Conservation (phyloP, 169 alveolate species). For the Eimeria sp. region DNA sequence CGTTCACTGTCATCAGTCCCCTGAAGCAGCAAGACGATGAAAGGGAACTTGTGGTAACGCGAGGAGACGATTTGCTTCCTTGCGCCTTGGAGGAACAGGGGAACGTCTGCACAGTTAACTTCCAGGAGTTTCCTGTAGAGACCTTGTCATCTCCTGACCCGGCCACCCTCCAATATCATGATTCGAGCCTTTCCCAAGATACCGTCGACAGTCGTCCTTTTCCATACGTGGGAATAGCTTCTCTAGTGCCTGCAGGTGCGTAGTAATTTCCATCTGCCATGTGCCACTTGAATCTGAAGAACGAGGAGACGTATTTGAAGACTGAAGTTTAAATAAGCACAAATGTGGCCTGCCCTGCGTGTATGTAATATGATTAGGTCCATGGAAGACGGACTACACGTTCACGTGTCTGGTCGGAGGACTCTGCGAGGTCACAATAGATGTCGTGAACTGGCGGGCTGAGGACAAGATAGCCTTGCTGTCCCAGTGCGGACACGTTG, state of each 20-base stretch:
- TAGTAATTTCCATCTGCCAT: neutral
- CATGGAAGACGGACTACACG: slow-evolving; percentile 22
- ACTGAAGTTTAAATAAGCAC: neutral
- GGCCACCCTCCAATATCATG: slow-evolving; percentile 42
- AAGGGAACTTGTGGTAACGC: slow-evolving; percentile 19
- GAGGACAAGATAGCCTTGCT: slow-evolving; percentile 46
- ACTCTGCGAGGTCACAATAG: slow-evolving; percentile 19
- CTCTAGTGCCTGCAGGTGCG: slow-evolving; percentile 57
- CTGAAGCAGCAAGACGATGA: slow-evolving; percentile 5
- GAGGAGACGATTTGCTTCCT: slow-evolving; percentile 1
- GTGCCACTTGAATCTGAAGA: neutral
- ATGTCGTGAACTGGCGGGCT: slow-evolving; percentile 14
- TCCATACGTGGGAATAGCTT: slow-evolving; percentile 39
- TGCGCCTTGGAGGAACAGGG: slow-evolving; percentile 8
- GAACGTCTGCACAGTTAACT: neutral
- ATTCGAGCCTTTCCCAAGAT: slow-evolving; percentile 49
- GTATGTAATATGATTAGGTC: neutral
- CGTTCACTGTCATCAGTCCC: slow-evolving; percentile 31
- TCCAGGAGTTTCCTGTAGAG: slow-evolving; percentile 26
- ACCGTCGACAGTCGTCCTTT: slow-evolving; percentile 26
- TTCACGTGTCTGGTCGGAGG: slow-evolving; percentile 42
- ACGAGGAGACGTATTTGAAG: neutral
- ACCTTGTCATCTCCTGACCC: slow-evolving; percentile 29
- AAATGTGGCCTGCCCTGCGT: neutral
- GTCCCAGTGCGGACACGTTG: neutral